Conservation (phyloP, 805 yeast species). For the Lachancea lanzarotensis region DNA sequence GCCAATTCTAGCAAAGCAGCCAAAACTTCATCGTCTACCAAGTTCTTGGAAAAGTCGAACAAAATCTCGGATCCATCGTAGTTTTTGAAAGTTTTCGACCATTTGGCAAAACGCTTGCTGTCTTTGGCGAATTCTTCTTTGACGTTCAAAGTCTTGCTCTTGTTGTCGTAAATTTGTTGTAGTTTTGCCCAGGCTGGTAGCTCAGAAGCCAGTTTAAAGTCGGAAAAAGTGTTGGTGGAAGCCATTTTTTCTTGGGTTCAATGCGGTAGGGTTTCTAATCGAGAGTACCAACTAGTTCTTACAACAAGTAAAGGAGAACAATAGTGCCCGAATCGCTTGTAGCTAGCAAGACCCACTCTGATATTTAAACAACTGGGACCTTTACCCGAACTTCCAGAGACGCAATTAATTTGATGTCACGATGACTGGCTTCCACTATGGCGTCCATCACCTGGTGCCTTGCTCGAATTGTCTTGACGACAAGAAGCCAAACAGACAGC, state of each 20-base stretch:
- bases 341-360: background rate
- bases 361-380: background rate
- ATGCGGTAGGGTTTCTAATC: no score
- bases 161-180: conserved; percentile 59
- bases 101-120: conserved; percentile 66
- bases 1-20: conserved; percentile 68
- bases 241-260: conserved; percentile 7
- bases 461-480: background rate
- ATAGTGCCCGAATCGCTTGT: no score
- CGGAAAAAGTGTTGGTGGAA: conserved; percentile 31
- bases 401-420: background rate
- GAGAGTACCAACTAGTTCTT: no score
- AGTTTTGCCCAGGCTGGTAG: conserved; percentile 81
- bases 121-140: conserved; percentile 74
- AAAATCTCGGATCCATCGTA: conserved; percentile 82
- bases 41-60: conserved; percentile 93
- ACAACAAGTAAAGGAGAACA: no score
- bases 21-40: conserved; percentile 79
- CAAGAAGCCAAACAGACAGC: background rate
- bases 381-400: conserved; percentile 1
- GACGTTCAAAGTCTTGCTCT: conserved; percentile 67
- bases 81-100: conserved; percentile 71
- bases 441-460: conserved; percentile 7
- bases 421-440: conserved; percentile 4
- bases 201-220: conserved; percentile 59